phyloP scores from a whole-genome alignment of 345 rosid genomes.

The Kandelia obovata region DNA sequence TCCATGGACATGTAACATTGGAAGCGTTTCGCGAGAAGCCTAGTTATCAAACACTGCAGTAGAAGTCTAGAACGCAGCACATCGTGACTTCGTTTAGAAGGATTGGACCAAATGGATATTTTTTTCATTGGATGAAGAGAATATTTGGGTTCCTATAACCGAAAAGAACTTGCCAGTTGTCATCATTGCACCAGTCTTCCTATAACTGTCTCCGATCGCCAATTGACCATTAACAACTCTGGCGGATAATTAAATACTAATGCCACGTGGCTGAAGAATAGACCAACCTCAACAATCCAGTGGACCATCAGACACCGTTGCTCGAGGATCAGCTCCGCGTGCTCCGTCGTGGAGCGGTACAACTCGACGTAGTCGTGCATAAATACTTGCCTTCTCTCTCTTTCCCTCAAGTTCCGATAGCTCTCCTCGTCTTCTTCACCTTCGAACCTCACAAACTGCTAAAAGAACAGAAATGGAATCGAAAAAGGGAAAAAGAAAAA shows the following conservation, averaged over 20 bases:
- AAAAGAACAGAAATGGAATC: background rate
- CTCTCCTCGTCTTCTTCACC: slow-evolving; percentile 70
- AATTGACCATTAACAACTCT: background rate
- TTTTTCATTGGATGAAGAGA: background rate
- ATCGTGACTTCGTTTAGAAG: too few relatives aligned
- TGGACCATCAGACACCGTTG: slow-evolving; percentile 66
- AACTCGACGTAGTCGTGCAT: slow-evolving; percentile 57
- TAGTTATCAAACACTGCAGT: too few relatives aligned
- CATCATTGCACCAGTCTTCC: background rate
- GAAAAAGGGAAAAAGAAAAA: background rate
- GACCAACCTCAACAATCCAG: slow-evolving; percentile 84
- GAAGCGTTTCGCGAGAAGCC: background rate
- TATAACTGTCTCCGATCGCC: background rate
- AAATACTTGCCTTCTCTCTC: slow-evolving; percentile 64
- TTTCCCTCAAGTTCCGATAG: slow-evolving; percentile 56
- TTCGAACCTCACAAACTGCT: slow-evolving; percentile 40
- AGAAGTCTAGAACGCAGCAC: too few relatives aligned
- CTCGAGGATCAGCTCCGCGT: slow-evolving; percentile 47
- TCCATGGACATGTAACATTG: too few relatives aligned
- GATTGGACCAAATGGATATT: too few relatives aligned
- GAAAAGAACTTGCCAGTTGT: slow-evolving; percentile 11
- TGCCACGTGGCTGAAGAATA: slow-evolving; percentile 2
- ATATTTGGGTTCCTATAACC: slow-evolving; percentile 4
- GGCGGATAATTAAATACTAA: background rate
- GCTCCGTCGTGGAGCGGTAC: slow-evolving; percentile 44